Conservation (phyloP, 2,329 filamentous ascomycete species). For the Fusarium anguioides region DNA sequence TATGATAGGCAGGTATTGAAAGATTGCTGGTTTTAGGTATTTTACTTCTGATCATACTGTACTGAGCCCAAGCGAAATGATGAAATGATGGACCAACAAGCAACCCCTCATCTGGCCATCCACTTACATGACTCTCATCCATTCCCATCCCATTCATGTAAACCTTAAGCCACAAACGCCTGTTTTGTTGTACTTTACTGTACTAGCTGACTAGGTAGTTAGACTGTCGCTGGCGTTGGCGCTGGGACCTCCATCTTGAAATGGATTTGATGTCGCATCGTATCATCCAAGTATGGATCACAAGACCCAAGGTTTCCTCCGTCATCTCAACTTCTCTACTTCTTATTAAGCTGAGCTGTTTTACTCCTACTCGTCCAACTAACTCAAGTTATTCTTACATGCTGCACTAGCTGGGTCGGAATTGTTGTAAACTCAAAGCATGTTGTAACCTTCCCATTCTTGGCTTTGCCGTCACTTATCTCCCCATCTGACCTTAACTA, state of each 20-base stretch:
- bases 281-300: neutral
- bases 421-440: slow-evolving; percentile 5
- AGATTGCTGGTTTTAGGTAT: neutral
- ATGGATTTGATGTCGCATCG: slow-evolving; percentile 23
- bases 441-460: neutral
- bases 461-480: neutral
- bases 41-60: neutral
- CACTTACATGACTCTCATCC: neutral
- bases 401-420: neutral
- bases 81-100: neutral
- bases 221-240: neutral
- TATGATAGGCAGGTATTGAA: neutral
- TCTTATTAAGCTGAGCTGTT: neutral
- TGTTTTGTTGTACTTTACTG: neutral
- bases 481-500: slow-evolving; percentile 11
- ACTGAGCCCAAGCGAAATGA: neutral
- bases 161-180: slow-evolving; percentile 23
- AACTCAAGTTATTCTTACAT: neutral
- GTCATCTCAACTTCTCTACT: neutral
- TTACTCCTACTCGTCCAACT: neutral
- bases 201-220: no score
- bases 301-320: slow-evolving; percentile 11
- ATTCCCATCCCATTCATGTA: neutral
- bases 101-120: slow-evolving; percentile 15
- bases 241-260: neutral